A percentile compares a stretch with the other conserved stretches of the same genome.
Conservation (phyloP, 208 protist genomes). For the Leishmania tarentolae region DNA sequence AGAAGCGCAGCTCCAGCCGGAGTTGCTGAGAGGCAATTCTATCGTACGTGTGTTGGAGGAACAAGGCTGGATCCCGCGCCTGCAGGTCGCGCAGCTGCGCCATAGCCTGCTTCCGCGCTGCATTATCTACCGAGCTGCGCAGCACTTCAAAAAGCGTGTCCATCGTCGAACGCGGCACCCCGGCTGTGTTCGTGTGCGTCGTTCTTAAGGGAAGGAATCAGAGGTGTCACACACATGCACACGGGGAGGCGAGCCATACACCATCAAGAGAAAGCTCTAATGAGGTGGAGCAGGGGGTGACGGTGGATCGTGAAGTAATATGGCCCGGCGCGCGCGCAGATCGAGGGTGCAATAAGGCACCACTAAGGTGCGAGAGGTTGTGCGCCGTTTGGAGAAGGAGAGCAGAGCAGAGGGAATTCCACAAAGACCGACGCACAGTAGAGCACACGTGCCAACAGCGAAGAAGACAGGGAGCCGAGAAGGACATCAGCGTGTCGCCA, state of each 20-base stretch:
- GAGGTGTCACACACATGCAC: neutral
- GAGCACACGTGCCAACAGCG: neutral
- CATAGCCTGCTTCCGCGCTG: conserved; percentile 49
- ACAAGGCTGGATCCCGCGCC: conserved; percentile 50
- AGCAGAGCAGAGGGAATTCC: neutral
- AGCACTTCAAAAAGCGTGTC: conserved; percentile 56
- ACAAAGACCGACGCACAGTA: neutral
- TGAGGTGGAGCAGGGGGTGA: neutral
- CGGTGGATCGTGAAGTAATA: neutral
- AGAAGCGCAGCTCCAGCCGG: conserved; percentile 58
- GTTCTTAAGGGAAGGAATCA: neutral
- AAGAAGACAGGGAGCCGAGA: neutral
- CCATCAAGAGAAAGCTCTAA: neutral
- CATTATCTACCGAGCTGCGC: conserved; percentile 63
- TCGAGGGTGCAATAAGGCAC: neutral
- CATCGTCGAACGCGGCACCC: conserved; percentile 39
- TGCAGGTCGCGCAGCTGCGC: conserved; percentile 63
- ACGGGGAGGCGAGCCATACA: neutral
- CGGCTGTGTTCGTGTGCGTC: neutral
- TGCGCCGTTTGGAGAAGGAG: neutral
- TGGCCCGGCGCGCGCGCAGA: neutral
- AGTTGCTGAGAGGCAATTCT: conserved; percentile 36
- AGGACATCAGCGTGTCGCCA: neutral
- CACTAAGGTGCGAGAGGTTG: neutral
- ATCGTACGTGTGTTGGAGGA: conserved; percentile 65